A percentile compares a stretch with the other conserved stretches of the same genome.
phyloP scores from a whole-genome alignment of 108 stramenopile genomes.

The Fistulifera solaris region DNA sequence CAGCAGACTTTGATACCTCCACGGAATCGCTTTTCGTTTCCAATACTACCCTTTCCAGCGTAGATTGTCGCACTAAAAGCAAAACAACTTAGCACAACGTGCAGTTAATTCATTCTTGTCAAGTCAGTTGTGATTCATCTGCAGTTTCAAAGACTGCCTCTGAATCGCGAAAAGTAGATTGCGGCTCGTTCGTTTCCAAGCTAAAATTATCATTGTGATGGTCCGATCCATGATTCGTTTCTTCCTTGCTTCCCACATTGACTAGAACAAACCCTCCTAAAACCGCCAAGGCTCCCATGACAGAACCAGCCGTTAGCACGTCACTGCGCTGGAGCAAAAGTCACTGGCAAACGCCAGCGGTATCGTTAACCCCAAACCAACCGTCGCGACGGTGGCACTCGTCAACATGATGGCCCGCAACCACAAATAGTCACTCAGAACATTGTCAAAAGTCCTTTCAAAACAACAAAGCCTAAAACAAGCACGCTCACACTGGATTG shows the following conservation, averaged over 20 bases:
- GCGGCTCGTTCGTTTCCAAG: too few relatives aligned
- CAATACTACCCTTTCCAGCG: too few relatives aligned
- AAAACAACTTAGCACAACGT: too few relatives aligned
- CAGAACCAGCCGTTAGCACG: conserved; percentile 23
- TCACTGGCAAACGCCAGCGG: conserved; percentile 75
- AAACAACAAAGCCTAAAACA: conserved; percentile 50
- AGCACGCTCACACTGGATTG: conserved; percentile 26
- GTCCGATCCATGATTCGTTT: neutral
- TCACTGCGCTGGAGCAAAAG: conserved; percentile 30
- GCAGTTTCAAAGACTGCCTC: too few relatives aligned
- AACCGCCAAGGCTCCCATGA: conserved; percentile 62
- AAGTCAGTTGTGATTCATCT: too few relatives aligned
- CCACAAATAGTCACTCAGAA: conserved; percentile 92
- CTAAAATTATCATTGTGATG: too few relatives aligned
- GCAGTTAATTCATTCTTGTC: too few relatives aligned
- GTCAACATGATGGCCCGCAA: conserved; percentile 91
- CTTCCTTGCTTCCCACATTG: conserved; percentile 39
- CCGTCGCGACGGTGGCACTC: conserved; percentile 92
- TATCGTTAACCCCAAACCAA: conserved; percentile 93
- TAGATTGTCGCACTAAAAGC: too few relatives aligned
- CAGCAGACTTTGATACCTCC: too few relatives aligned
- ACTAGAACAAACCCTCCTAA: conserved; percentile 71
- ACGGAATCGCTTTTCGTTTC: too few relatives aligned
- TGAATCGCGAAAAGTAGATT: too few relatives aligned
- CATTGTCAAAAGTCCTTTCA: conserved; percentile 64